phyloP scores from a whole-genome alignment of 768 basidiomycete species.

The Pseudohyphozyma bogoriensis region DNA sequence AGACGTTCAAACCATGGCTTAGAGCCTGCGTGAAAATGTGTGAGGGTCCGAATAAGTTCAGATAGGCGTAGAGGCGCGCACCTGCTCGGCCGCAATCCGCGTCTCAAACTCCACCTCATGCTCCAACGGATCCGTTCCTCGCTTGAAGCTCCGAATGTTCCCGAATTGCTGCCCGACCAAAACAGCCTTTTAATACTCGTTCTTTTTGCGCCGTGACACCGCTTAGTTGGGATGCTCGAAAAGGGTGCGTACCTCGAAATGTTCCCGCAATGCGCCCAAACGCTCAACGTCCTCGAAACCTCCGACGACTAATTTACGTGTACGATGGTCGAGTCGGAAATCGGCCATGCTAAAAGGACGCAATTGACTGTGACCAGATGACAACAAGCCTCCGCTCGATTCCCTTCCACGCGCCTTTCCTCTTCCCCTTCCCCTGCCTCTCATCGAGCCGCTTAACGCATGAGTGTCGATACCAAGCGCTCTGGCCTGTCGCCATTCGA shows the following conservation, averaged over 20 bases:
- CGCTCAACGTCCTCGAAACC: background rate
- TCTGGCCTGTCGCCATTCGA: background rate
- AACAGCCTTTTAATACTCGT: too few relatives aligned
- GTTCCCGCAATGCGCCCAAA: background rate
- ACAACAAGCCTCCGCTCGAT: too few relatives aligned
- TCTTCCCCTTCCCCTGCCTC: background rate
- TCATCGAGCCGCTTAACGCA: background rate
- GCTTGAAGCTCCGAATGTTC: background rate
- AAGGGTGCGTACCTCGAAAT: background rate
- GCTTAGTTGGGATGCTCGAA: background rate
- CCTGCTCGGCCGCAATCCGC: background rate
- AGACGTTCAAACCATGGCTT: background rate
- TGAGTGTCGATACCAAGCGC: background rate
- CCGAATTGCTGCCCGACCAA: background rate
- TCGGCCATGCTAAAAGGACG: too few relatives aligned
- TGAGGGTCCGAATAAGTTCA: background rate
- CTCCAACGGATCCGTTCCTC: background rate
- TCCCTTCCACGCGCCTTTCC: too few relatives aligned
- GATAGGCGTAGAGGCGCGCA: background rate
- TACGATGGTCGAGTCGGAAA: constrained; percentile 1
- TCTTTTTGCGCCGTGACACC: too few relatives aligned
- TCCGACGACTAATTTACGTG: background rate
- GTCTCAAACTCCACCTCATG: background rate
- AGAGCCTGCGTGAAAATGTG: background rate
- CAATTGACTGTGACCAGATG: too few relatives aligned